phyloP scores from a whole-genome alignment of 805 yeast species.

The Metschnikowia cerradonensis region DNA sequence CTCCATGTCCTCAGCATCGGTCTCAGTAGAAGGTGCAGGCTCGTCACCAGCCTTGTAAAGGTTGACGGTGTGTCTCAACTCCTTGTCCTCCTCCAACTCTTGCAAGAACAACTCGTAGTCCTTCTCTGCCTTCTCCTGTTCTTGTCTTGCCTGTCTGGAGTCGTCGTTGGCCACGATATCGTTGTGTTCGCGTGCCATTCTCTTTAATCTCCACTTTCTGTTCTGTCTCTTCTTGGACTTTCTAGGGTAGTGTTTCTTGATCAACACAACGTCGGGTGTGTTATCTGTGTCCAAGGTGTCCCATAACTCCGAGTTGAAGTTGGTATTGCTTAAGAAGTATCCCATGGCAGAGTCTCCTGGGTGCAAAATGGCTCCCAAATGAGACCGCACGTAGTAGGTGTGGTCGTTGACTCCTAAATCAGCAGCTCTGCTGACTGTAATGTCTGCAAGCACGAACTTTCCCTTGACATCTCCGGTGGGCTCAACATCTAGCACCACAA shows the following conservation, averaged over 20 bases:
- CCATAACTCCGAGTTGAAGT: constrained; percentile 84
- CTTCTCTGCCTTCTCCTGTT: constrained; percentile 85
- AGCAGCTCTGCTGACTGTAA: constrained; percentile 82
- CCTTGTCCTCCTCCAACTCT: constrained; percentile 95
- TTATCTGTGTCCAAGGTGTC: constrained; percentile 60
- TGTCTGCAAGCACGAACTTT: constrained; percentile 79
- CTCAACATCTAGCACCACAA: constrained; percentile 89
- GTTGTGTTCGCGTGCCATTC: constrained; percentile 95
- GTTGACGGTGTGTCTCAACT: constrained; percentile 86
- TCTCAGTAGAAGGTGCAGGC: constrained; percentile 24
- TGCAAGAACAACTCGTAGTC: constrained; percentile 95
- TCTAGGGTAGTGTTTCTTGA: constrained; percentile 85
- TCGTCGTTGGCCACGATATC: constrained; percentile 76
- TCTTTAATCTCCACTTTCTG: constrained; percentile 87
- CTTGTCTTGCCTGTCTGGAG: constrained; percentile 76
- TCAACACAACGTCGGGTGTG: constrained; percentile 80
- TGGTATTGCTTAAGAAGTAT: constrained; percentile 77
- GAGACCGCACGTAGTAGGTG: constrained; percentile 81
- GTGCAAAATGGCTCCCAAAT: constrained; percentile 89
- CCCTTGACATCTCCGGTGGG: constrained; percentile 80
- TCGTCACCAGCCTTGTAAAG: constrained; percentile 63
- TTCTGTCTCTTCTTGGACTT: constrained; percentile 69
- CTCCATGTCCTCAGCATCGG: constrained; percentile 42
- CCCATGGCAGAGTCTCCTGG: constrained; percentile 97
- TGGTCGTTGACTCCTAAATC: constrained; percentile 86